phyloP scores from a whole-genome alignment of 176 grass and related monocot species.

The Poa annua region DNA sequence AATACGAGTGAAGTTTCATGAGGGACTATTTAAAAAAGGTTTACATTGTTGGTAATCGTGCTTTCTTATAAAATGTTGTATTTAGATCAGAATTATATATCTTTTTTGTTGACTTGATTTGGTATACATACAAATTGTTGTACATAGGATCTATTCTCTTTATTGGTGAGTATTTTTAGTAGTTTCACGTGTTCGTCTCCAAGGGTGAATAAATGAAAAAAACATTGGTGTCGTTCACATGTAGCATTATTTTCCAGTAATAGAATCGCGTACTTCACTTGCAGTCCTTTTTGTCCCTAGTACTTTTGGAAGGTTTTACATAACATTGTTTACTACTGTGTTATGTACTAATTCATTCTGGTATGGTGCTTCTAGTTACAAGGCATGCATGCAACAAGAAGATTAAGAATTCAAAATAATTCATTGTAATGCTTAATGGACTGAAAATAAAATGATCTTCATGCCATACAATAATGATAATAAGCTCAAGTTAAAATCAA shows the following conservation, averaged over 20 bases:
- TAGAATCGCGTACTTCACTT: not conserved
- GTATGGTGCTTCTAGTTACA: constrained; percentile 9
- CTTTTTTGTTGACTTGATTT: constrained; percentile 1
- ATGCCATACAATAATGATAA: constrained; percentile 28
- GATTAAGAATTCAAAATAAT: not conserved
- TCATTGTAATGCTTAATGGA: constrained; percentile 6
- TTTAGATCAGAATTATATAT: not conserved
- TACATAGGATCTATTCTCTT: constrained; percentile 4
- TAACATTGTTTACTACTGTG: not conserved
- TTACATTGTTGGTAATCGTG: not conserved
- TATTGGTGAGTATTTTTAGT: constrained; percentile 6
- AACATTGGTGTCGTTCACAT: not conserved
- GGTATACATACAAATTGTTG: not conserved
- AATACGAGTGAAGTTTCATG: not conserved
- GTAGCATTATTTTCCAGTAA: not conserved
- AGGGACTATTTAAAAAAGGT: constrained; percentile 7
- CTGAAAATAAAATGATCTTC: not conserved
- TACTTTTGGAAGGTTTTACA: not conserved
- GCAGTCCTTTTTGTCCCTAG: not conserved
- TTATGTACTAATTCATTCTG: constrained; percentile 13
- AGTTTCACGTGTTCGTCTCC: constrained; percentile 17
- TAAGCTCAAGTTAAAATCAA: constrained; percentile 4
- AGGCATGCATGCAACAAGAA: not conserved
- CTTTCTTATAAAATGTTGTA: not conserved
- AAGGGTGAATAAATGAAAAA: not conserved